These are phyloP conservation scores for Penicillium soppii DNA, from an alignment of 495 filamentous ascomycete genomes.

Conservation along the genomic window DNA sequence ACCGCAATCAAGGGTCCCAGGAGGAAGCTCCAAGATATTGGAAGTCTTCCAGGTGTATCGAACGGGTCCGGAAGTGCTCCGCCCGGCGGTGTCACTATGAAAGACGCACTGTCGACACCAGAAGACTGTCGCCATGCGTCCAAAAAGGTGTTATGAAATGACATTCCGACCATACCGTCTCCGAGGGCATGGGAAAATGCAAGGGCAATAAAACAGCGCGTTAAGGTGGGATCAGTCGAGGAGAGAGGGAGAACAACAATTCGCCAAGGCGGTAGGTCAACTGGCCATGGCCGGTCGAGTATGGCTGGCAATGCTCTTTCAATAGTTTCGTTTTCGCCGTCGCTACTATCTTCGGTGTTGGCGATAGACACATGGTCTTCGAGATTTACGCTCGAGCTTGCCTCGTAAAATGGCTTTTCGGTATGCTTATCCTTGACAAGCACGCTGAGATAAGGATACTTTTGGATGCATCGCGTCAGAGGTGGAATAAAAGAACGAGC, in stretches of 20 bases:
- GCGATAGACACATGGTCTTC: constrained; percentile 21
- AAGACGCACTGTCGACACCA: background rate
- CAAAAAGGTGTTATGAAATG: constrained; percentile 23
- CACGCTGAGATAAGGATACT: constrained; percentile 18
- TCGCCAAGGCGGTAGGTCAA: constrained; percentile 21
- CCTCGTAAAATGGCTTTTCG: constrained; percentile 19
- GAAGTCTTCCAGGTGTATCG: constrained; percentile 22
- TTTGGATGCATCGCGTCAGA: constrained; percentile 15
- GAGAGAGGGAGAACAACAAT: constrained; percentile 23
- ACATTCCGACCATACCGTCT: constrained; percentile 21
- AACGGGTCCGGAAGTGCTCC: constrained; percentile 15
- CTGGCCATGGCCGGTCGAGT: constrained; percentile 25
- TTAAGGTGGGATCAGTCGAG: background rate
- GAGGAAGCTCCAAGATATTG: constrained; percentile 25
- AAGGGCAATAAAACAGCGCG: constrained; percentile 22
- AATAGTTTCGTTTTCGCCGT: constrained; percentile 4
- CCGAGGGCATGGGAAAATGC: constrained; percentile 25
- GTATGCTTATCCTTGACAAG: constrained; percentile 22
- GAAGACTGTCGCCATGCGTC: constrained; percentile 9
- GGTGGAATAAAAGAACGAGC: constrained; percentile 12
- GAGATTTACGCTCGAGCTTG: constrained; percentile 13
- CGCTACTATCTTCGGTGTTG: background rate
- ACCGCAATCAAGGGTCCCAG: constrained; percentile 17
- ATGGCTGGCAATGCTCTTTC: constrained; percentile 13
- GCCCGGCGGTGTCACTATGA: constrained; percentile 2